Conservation (phyloP, 306 rosid genomes). For the Trichosanthes cucumerina region DNA sequence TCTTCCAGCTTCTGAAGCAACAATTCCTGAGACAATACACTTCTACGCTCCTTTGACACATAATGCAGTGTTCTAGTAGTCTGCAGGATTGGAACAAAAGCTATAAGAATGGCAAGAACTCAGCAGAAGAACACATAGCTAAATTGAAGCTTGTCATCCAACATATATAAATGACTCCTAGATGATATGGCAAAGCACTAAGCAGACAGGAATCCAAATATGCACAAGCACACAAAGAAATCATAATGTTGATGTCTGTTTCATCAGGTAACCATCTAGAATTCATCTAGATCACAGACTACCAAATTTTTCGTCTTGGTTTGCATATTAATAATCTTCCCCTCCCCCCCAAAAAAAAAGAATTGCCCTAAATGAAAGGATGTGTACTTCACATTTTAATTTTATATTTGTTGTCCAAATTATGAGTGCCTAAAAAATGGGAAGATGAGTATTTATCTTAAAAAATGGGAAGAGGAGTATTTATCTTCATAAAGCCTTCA, state of each 20-base stretch:
- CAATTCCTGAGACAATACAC: conserved; percentile 34
- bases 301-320: not conserved
- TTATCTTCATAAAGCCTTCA: not conserved
- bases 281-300: not conserved
- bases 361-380: not conserved
- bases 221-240: not conserved
- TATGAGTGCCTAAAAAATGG: not conserved
- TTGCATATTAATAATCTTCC: not conserved
- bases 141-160: not conserved
- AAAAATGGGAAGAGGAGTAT: too few species aligned
- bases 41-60: conserved; percentile 40
- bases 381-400: not conserved
- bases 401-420: not conserved
- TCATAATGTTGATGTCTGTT: not conserved
- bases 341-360: too few species aligned
- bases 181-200: not conserved
- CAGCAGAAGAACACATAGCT: not conserved
- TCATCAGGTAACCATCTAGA: not conserved
- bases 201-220: not conserved
- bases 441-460: not conserved
- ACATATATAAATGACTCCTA: not conserved
- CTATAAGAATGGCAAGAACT: not conserved
- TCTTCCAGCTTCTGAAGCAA: conserved; percentile 72
- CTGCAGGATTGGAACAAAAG: conserved; percentile 27
- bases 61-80: conserved; percentile 36